Base-by-base conservation (phyloP, 192 early-diverging fungal species). In the Dissophora globulifera region DNA sequence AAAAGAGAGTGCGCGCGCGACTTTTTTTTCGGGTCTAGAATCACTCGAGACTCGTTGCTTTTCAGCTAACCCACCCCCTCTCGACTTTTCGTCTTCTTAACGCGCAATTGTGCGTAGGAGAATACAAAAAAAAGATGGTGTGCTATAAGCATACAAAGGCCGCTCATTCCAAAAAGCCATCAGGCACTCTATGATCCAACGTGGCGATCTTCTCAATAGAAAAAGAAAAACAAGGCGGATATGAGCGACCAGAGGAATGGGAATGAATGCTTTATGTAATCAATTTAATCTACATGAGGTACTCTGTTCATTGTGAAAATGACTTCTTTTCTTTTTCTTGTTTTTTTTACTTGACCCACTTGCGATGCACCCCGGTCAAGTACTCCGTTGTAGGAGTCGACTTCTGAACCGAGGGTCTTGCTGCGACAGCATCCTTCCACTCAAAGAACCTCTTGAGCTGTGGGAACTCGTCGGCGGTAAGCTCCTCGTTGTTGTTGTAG, bases 101-200 rank as follows among this genome's bases (percentile, higher is more conserved):
- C n/a, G n/a, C n/a, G 60, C 95, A 97, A 80, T 62, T 97, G 11
- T 97, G 95, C 66, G 95, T 94, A 23, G 95, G 95, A 45, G 95
- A 97, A 85, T 92, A 88, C 83, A 89, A 85, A 83, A 78, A 80
- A 41, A 91, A n/a, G n/a, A 93, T 48, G 92, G 92, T 6, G 83
- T 89, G 19, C 94, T 94, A 17, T 92, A 94, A 58, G 95, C 94
- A 42, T 97, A 89, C 81, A 95, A 97, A 62, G 83, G 84, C 38
- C 89, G 88, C 50, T 67, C 85, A 35, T 95, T 97, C 80, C 95
- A 97, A 80, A 91, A 92, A 63, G 85, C 94, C 40, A 94, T 93
- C 68, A 92, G 93, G 81, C 93, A 94, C 70, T 96, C 95, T 79
- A 96, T 96, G 94, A 87, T 94, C 2, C 94, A 95, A 78, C 93